Conservation (phyloP, 2,329 filamentous ascomycete species). For the Pestalotiopsis sp. region DNA sequence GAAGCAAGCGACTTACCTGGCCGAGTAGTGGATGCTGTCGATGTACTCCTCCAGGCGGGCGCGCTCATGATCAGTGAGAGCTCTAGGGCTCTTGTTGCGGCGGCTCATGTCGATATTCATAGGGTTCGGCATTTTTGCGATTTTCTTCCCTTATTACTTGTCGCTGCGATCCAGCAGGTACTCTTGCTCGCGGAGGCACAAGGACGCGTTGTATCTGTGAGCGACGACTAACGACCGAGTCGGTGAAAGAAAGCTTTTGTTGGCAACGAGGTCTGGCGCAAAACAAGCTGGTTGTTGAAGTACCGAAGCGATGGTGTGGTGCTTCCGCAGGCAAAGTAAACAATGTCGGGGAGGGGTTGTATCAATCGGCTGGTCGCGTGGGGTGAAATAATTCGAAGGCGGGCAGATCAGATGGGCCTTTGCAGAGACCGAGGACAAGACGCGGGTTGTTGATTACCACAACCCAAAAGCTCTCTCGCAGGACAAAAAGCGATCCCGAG, state of each 20-base stretch:
- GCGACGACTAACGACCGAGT: not conserved
- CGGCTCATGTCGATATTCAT: slow-evolving; percentile 78
- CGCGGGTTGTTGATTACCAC: not conserved
- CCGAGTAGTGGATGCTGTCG: slow-evolving; percentile 93
- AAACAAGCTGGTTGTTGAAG: not conserved
- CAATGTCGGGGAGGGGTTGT: slow-evolving; percentile 7
- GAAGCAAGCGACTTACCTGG: slow-evolving; percentile 62
- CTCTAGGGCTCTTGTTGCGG: slow-evolving; percentile 84
- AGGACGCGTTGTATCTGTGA: not conserved
- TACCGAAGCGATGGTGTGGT: not conserved
- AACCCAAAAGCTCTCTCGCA: not conserved
- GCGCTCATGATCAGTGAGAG: slow-evolving; percentile 79
- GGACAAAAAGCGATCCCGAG: not conserved
- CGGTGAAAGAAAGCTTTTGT: not conserved
- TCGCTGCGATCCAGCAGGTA: not conserved
- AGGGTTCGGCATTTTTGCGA: slow-evolving; percentile 22
- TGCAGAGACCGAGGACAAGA: not conserved
- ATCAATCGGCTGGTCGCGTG: slow-evolving; percentile 3
- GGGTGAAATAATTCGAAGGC: slow-evolving; percentile 6
- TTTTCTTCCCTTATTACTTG: not conserved
- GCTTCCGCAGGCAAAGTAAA: not conserved
- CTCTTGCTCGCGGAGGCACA: not conserved
- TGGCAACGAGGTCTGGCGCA: not conserved
- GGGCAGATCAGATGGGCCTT: not conserved
- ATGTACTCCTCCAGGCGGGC: slow-evolving; percentile 87